A percentile compares a stretch with the other conserved stretches of the same genome.
phyloP scores from a whole-genome alignment of 2,329 filamentous ascomycete genomes.

The Cordyceps tenuipes region DNA sequence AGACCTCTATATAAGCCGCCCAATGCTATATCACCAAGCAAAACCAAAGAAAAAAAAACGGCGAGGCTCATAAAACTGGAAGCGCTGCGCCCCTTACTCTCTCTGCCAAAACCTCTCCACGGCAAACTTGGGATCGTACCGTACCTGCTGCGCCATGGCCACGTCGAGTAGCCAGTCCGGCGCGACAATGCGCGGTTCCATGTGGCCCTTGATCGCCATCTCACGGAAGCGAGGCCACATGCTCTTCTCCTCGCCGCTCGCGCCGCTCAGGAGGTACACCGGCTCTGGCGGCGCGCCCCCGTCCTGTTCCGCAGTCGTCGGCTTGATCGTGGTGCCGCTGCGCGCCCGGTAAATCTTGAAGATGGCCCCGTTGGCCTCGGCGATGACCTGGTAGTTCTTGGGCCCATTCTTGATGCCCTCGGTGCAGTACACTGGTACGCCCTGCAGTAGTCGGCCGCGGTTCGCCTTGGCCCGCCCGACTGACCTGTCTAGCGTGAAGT shows the following conservation, averaged over 20 bases:
- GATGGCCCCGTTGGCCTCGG: slow-evolving; percentile 78
- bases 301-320: slow-evolving; percentile 56
- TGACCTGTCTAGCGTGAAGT: slow-evolving; percentile 60
- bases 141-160: slow-evolving; percentile 77
- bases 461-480: slow-evolving; percentile 66
- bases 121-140: slow-evolving; percentile 57
- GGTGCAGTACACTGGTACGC: slow-evolving; percentile 77
- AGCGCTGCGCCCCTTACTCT: slow-evolving; percentile 3
- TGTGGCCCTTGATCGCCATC: slow-evolving; percentile 69
- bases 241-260: slow-evolving; percentile 55
- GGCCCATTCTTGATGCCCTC: slow-evolving; percentile 70
- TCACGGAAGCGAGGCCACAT: slow-evolving; percentile 75
- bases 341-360: slow-evolving; percentile 71
- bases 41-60: not conserved
- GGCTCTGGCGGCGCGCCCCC: slow-evolving; percentile 56
- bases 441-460: slow-evolving; percentile 64
- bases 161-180: slow-evolving; percentile 87
- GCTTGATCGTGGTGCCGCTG: slow-evolving; percentile 57
- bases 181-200: slow-evolving; percentile 71
- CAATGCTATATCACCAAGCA: not conserved
- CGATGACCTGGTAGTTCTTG: slow-evolving; percentile 78
- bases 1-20: not conserved
- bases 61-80: not conserved
- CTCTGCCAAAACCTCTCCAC: slow-evolving; percentile 34
- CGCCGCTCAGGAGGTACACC: slow-evolving; percentile 74